Evolutionary conservation across 2,329 filamentous ascomycete species (phyloP).

Genomic region (Aureobasidium lini): DNA sequence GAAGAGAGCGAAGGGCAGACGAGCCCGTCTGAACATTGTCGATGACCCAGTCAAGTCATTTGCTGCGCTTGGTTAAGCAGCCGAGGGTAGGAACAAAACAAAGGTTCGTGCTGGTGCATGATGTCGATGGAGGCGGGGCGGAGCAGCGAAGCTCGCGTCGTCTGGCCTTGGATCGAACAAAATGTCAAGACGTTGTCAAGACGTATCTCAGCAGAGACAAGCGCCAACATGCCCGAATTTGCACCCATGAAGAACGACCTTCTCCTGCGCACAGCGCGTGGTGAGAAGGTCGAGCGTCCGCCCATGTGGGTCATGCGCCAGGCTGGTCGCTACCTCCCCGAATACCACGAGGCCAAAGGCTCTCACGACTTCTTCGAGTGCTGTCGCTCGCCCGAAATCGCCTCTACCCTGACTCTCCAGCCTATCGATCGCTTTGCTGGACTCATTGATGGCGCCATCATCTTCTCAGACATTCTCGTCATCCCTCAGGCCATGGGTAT

Average conservation of each 20-base stretch:
- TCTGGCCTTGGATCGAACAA: not conserved
- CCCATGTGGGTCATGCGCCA: slow-evolving; percentile 99
- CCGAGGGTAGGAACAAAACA: not conserved
- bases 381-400: slow-evolving; percentile 86
- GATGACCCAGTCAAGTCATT: not conserved
- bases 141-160: not conserved
- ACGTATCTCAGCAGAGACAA: not conserved
- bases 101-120: not conserved
- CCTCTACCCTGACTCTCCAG: slow-evolving; percentile 87
- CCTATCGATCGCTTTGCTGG: slow-evolving; percentile 86
- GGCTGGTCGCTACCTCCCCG: slow-evolving; percentile 93
- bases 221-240: slow-evolving; percentile 46
- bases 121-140: not conserved
- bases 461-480: slow-evolving; percentile 97
- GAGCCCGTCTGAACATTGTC: not conserved
- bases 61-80: not conserved
- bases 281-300: slow-evolving; percentile 86
- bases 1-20: not conserved
- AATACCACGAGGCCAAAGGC: slow-evolving; percentile 95
- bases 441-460: slow-evolving; percentile 92
- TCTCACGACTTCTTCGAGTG: slow-evolving; percentile 92
- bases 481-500: slow-evolving; percentile 98
- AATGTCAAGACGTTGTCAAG: not conserved
- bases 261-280: slow-evolving; percentile 80
- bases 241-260: slow-evolving; percentile 87